Percentiles rank a stretch among this genome's conserved stretches.
These are phyloP conservation scores for Lecanicillium sp. DNA, from an alignment of 2,329 filamentous ascomycete genomes.

Conservation along the genomic window DNA sequence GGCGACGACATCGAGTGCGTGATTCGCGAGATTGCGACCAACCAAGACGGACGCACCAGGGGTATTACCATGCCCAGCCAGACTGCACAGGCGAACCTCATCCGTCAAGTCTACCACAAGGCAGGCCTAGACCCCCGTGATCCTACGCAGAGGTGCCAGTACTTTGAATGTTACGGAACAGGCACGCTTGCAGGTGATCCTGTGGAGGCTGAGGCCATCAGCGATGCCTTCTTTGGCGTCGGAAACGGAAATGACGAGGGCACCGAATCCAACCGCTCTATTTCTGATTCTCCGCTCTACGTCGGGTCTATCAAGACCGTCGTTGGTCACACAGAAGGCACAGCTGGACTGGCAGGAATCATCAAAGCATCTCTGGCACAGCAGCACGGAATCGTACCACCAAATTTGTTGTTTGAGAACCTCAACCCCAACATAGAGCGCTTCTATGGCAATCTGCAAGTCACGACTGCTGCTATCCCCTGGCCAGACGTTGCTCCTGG, in stretches of 20 bases:
- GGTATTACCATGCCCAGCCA: constrained; percentile 46
- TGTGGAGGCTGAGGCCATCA: constrained; percentile 32
- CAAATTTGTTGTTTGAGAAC: constrained; percentile 15
- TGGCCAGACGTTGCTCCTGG: constrained; percentile 12
- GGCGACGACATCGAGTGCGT: constrained; percentile 43
- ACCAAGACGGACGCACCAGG: constrained; percentile 44
- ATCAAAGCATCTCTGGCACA: constrained; percentile 16
- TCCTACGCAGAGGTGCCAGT: constrained; percentile 18
- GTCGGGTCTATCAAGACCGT: constrained; percentile 19
- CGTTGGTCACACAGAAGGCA: constrained; percentile 19
- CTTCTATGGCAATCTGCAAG: constrained; percentile 11
- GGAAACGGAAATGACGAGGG: neutral
- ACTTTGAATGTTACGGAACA: constrained; percentile 37
- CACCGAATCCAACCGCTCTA: constrained; percentile 1
- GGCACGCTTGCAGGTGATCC: constrained; percentile 43
- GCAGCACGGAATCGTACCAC: constrained; percentile 12
- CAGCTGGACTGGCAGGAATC: constrained; percentile 18
- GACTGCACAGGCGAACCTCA: constrained; percentile 29
- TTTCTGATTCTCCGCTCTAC: constrained; percentile 4
- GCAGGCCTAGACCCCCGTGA: constrained; percentile 14
- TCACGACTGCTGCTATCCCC: constrained; percentile 5
- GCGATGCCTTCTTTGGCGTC: constrained; percentile 1
- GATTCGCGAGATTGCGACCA: constrained; percentile 38
- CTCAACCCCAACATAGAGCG: constrained; percentile 15
- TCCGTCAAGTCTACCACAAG: constrained; percentile 19